Base-by-base conservation (phyloP, 306 rosid genomes). In the Senna tora region DNA sequence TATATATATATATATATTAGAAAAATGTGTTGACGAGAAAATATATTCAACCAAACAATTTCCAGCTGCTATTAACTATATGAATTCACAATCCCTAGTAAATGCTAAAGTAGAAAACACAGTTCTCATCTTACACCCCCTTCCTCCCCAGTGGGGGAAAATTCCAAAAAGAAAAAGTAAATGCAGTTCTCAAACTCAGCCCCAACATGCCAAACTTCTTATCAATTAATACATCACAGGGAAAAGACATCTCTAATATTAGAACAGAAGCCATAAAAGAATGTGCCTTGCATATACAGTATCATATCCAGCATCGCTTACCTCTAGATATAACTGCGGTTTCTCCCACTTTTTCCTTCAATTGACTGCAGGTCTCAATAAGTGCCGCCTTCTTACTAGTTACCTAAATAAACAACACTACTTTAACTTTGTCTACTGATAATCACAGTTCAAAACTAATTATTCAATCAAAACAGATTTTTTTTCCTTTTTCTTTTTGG, bases 321-420 rank as follows among this genome's bases (percentile, higher is more conserved):
- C 97, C 99, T 81, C 60, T 80, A 22, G 90, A 94, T 62, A 95
- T 79, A 36, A 80, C 77, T 77, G 94, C 90, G 42, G 86, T 75
- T 77, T 61, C 87, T 75, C 92, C 87, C 39, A 91, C 79, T 84
- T 82, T 95, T 75, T 78, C 82, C 83, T 87, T 84, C 90, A 95
- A 82, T 65, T 77, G 88, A 82, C 77, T 78, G 80, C 75, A 75
- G 50, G 84, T 79, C 84, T 89, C 96, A 52, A 95, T 91, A 80
- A 85, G 80, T 15, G 93, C 84, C 0, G 93, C 91, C 82, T 95
- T 95, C 81, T 95, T 91, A 72, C 87, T 77, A 55, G 99, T 91
- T 67, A 95, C 99, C 99, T 91, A 62, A 55, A 74, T 73, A 66
- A 36, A 72, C 41, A 61, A 60, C 5, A 63, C n/a, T 21, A 19